Conservation (phyloP, 768 basidiomycete species). For the Phanerodontia chrysosporium region DNA sequence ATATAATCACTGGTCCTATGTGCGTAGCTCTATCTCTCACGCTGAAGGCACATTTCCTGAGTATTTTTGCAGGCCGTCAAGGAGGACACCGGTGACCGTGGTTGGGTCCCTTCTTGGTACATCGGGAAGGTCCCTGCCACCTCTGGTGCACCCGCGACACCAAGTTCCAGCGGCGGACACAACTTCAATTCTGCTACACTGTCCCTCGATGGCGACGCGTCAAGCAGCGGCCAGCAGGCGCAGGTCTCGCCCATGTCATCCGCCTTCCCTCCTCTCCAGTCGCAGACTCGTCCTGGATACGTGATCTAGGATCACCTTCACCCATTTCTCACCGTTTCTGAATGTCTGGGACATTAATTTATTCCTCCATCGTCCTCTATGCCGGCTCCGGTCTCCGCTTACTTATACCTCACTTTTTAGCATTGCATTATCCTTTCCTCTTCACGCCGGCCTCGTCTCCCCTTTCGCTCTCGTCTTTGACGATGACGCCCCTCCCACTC, state of each 20-base stretch:
- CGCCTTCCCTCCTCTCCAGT: slow-evolving; percentile 56
- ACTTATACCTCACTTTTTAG: background rate
- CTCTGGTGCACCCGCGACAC: slow-evolving; percentile 39
- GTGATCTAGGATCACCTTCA: background rate
- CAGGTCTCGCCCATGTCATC: slow-evolving; percentile 78
- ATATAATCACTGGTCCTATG: slow-evolving; percentile 98
- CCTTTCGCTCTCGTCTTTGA: background rate
- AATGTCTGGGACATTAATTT: background rate
- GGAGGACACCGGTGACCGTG: slow-evolving; percentile 88
- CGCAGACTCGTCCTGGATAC: slow-evolving; percentile 5
- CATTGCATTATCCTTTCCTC: background rate
- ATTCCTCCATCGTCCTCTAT: background rate
- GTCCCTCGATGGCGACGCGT: slow-evolving; percentile 21
- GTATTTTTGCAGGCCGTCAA: slow-evolving; percentile 69
- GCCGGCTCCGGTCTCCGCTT: background rate
- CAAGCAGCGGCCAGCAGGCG: slow-evolving; percentile 41
- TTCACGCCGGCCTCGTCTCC: background rate
- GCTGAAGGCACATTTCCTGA: background rate
- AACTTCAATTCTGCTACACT: slow-evolving; percentile 13
- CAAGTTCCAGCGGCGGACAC: slow-evolving; percentile 31
- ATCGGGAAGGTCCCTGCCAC: slow-evolving; percentile 75
- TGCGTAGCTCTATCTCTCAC: slow-evolving; percentile 30
- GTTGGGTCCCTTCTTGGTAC: slow-evolving; percentile 99
- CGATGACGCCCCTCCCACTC: background rate
- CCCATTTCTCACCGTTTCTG: background rate